phyloP scores from a whole-genome alignment of 495 filamentous ascomycete genomes.

The Aspergillus ostianus region DNA sequence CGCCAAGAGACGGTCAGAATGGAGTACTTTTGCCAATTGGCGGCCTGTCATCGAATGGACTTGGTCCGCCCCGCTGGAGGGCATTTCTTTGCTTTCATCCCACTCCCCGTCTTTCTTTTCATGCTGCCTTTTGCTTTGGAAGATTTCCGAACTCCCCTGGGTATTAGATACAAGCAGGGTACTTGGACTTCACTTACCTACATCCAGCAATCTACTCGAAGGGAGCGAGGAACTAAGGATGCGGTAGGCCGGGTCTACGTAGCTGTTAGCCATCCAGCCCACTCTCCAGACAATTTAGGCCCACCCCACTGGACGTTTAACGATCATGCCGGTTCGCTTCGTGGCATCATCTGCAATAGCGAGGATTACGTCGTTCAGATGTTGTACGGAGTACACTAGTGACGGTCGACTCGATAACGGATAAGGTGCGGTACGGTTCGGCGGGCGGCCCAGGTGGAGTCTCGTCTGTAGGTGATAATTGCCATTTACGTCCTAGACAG shows the following conservation, averaged over 20 bases:
- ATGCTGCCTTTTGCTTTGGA: not conserved
- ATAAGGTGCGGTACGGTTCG: not conserved
- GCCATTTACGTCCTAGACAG: not conserved
- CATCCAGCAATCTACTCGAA: no score
- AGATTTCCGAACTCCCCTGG: not conserved
- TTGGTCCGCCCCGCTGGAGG: slow-evolving; percentile 12
- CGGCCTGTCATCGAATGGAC: slow-evolving; percentile 13
- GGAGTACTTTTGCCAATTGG: slow-evolving; percentile 17
- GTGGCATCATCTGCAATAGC: no score
- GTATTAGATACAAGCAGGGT: not conserved
- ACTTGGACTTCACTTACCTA: not conserved
- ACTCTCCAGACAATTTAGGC: no score
- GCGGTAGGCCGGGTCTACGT: no score
- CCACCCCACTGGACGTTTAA: no score
- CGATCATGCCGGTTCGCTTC: no score
- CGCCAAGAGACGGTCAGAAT: slow-evolving; percentile 11
- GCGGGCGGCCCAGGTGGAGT: not conserved
- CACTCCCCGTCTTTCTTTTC: not conserved
- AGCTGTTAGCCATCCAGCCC: no score
- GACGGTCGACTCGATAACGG: not conserved
- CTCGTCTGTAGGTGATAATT: not conserved
- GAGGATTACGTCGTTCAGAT: no score
- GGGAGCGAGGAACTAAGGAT: no score
- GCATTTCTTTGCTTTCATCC: not conserved
- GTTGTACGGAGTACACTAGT: no score